These are phyloP conservation scores for Urtica urens DNA, from an alignment of 306 rosid species.

Conservation along the genomic window DNA sequence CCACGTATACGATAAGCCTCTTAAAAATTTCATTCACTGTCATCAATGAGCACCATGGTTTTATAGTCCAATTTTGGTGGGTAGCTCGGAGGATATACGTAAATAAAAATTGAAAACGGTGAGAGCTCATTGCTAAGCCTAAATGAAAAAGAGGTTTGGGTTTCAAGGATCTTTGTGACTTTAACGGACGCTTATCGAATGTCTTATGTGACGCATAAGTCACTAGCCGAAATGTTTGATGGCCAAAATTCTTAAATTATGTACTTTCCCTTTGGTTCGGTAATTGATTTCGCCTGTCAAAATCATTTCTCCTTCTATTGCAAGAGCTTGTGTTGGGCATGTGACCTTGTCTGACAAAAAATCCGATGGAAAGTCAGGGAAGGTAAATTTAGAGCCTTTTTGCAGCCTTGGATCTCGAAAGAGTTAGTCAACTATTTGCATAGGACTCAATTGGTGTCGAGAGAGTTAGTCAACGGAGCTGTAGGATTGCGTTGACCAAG, in stretches of 20 bases:
- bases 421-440: no score
- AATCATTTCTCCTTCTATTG: no score
- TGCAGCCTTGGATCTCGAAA: not conserved
- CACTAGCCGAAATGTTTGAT: not conserved
- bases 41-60: no score
- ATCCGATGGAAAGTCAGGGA: not conserved
- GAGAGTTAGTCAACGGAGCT: no score
- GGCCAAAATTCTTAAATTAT: not conserved
- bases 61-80: no score
- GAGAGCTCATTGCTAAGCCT: not conserved
- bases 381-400: not conserved
- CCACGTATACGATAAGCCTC: no score
- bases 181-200: no score
- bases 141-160: not conserved
- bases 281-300: no score
- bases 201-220: not conserved
- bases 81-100: not conserved
- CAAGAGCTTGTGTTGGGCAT: not conserved
- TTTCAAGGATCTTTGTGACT: not conserved
- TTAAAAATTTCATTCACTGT: no score
- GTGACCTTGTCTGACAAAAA: not conserved
- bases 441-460: no score
- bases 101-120: not conserved
- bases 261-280: no score
- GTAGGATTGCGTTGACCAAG: no score